A percentile compares a stretch with the other conserved stretches of the same genome.
Conservation (phyloP, 495 filamentous ascomycete species). For the Penicillium maclennaniae region DNA sequence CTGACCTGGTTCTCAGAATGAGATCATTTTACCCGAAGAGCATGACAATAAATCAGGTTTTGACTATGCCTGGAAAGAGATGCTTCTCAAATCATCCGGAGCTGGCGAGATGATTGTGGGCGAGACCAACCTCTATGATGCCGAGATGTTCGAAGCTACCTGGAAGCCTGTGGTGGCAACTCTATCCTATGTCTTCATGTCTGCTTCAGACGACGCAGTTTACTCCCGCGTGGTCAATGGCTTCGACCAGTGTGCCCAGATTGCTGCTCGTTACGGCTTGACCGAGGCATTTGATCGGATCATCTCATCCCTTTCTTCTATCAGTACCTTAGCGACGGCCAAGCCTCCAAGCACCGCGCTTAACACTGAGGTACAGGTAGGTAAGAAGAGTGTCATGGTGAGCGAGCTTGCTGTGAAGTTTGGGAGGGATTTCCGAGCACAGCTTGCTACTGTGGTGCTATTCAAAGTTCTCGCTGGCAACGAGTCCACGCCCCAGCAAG, state of each 20-base stretch:
- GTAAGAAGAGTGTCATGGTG: constrained; percentile 94
- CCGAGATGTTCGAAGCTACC: constrained; percentile 94
- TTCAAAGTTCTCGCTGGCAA: constrained; percentile 86
- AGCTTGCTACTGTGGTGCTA: constrained; percentile 87
- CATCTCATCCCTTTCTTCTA: constrained; percentile 80
- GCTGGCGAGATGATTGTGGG: constrained; percentile 71
- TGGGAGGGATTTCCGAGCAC: constrained; percentile 87
- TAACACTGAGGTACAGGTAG: constrained; percentile 94
- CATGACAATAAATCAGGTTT: constrained; percentile 95
- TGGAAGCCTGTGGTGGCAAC: constrained; percentile 96
- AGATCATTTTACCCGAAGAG: constrained; percentile 96
- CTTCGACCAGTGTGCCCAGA: constrained; percentile 93
- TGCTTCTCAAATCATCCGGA: constrained; percentile 79
- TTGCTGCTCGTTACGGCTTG: constrained; percentile 80
- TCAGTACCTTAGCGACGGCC: constrained; percentile 78
- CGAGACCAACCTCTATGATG: constrained; percentile 91
- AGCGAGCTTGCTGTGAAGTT: constrained; percentile 97
- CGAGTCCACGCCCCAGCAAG: constrained; percentile 67
- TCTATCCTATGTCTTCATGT: constrained; percentile 97
- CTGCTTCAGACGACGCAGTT: constrained; percentile 94
- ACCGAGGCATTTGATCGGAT: constrained; percentile 89
- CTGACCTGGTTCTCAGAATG: constrained; percentile 43
- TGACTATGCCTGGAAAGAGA: constrained; percentile 94
- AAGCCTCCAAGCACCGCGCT: constrained; percentile 74
- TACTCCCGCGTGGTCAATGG: constrained; percentile 90